Conservation (phyloP, 768 basidiomycete species). For the Kwoniella dejecticola region DNA sequence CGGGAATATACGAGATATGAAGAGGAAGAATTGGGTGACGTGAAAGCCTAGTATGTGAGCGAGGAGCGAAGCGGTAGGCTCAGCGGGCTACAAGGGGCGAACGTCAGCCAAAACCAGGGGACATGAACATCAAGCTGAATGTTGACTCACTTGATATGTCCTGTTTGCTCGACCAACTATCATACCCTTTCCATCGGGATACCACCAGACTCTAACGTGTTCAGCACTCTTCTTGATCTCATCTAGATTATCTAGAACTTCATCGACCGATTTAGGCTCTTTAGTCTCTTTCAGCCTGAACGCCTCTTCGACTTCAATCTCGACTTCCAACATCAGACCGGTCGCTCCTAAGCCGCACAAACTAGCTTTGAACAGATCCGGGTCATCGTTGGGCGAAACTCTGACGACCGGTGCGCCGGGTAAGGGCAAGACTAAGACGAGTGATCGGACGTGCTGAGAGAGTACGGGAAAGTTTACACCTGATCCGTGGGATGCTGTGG, state of each 20-base stretch:
- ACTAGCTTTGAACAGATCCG: slow-evolving; percentile 83
- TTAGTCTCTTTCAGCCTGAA: slow-evolving; percentile 79
- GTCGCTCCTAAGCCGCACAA: slow-evolving; percentile 89
- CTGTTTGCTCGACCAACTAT: slow-evolving; percentile 74
- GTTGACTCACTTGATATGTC: slow-evolving; percentile 66
- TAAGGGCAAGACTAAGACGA: slow-evolving; percentile 71
- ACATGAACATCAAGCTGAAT: too few relatives aligned
- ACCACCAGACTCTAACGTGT: slow-evolving; percentile 96
- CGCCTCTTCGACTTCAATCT: slow-evolving; percentile 74
- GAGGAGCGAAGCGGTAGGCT: slow-evolving; percentile 33
- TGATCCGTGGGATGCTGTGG: slow-evolving; percentile 93
- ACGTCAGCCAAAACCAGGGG: not conserved
- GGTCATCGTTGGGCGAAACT: slow-evolving; percentile 65
- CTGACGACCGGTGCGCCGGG: slow-evolving; percentile 66
- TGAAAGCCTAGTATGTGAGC: slow-evolving; percentile 74
- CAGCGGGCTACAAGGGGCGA: slow-evolving; percentile 30
- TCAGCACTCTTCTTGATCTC: slow-evolving; percentile 63
- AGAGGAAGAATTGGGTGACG: slow-evolving; percentile 78
- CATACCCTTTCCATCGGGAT: slow-evolving; percentile 72
- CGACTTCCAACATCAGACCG: slow-evolving; percentile 78
- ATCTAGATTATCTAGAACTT: slow-evolving; percentile 46
- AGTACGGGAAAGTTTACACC: slow-evolving; percentile 72
- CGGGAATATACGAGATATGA: slow-evolving; percentile 69
- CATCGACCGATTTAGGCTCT: slow-evolving; percentile 63
- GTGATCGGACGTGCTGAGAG: slow-evolving; percentile 73